Conservation (phyloP, 2,329 filamentous ascomycete species). For the Hymenotorrendiella dingleyae region DNA sequence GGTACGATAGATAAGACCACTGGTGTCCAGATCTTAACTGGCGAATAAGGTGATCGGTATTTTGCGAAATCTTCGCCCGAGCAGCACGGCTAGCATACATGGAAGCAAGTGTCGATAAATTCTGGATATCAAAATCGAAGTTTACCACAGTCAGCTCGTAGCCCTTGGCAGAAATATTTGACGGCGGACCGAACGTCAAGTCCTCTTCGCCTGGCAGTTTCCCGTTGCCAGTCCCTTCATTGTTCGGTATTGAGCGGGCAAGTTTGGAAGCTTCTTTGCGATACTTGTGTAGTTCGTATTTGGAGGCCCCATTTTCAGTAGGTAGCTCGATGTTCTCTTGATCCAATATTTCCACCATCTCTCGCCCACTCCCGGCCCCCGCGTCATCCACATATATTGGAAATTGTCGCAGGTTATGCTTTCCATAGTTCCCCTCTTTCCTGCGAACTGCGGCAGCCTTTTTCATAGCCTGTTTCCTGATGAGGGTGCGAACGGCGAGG, state of each 20-base stretch:
- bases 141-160: constrained; percentile 25
- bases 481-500: constrained; percentile 23
- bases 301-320: not conserved
- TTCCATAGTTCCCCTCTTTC: constrained; percentile 29
- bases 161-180: constrained; percentile 16
- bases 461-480: constrained; percentile 36
- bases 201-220: not conserved
- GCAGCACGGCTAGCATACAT: constrained; percentile 25
- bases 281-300: too few species aligned
- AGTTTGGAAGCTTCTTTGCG: not conserved
- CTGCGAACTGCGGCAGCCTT: constrained; percentile 30
- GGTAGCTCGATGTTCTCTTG: not conserved
- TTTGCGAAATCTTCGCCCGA: constrained; percentile 16
- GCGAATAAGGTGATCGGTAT: constrained; percentile 20
- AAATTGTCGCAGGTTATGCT: constrained; percentile 29
- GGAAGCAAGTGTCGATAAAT: constrained; percentile 26
- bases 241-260: not conserved
- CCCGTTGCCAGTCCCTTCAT: not conserved
- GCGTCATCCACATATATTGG: constrained; percentile 16
- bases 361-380: not conserved
- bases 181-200: constrained; percentile 3
- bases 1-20: constrained; percentile 25
- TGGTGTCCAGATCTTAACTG: constrained; percentile 22
- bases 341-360: not conserved
- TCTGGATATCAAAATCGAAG: constrained; percentile 23